Percentiles rank a stretch among this genome's conserved stretches.
These are phyloP conservation scores for Thamnidium elegans DNA, from an alignment of 192 early-diverging fungal genomes.

Conservation along the genomic window DNA sequence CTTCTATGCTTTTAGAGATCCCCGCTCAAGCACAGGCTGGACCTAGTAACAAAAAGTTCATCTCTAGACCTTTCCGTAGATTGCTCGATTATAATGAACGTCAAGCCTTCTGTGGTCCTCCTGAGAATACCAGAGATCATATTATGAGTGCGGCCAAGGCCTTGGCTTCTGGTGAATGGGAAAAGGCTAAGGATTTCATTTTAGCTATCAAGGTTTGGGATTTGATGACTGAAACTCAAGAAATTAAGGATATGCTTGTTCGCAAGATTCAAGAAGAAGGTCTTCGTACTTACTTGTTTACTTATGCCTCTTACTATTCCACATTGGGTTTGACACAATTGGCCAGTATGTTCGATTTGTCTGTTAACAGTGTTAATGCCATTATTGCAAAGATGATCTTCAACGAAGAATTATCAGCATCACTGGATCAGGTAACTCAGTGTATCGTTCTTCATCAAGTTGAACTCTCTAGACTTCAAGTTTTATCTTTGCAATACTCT, in stretches of 20 bases:
- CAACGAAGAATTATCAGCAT: constrained; percentile 86
- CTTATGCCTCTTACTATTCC: constrained; percentile 87
- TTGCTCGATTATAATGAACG: constrained; percentile 94
- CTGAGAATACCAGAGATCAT: constrained; percentile 98
- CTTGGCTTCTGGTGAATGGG: constrained; percentile 91
- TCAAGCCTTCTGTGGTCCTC: constrained; percentile 94
- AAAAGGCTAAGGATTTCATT: constrained; percentile 80
- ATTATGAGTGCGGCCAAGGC: constrained; percentile 97
- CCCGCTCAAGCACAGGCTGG: constrained; percentile 87
- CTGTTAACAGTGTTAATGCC: constrained; percentile 57
- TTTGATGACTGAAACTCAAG: constrained; percentile 75
- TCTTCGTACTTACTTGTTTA: constrained; percentile 94
- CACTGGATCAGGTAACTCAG: constrained; percentile 80
- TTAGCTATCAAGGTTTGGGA: constrained; percentile 96
- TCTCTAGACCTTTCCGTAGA: constrained; percentile 89
- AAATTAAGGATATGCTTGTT: constrained; percentile 88
- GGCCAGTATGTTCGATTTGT: constrained; percentile 84
- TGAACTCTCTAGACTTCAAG: constrained; percentile 73
- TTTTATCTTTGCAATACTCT: constrained; percentile 79
- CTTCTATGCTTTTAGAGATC: constrained; percentile 97
- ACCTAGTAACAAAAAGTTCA: constrained; percentile 63
- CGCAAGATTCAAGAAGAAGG: constrained; percentile 94
- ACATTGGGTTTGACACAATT: constrained; percentile 83
- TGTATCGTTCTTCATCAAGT: constrained; percentile 81
- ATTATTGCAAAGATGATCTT: constrained; percentile 94